Base-by-base conservation (phyloP, 495 filamentous ascomycete genomes). In the Tuber aestivum region DNA sequence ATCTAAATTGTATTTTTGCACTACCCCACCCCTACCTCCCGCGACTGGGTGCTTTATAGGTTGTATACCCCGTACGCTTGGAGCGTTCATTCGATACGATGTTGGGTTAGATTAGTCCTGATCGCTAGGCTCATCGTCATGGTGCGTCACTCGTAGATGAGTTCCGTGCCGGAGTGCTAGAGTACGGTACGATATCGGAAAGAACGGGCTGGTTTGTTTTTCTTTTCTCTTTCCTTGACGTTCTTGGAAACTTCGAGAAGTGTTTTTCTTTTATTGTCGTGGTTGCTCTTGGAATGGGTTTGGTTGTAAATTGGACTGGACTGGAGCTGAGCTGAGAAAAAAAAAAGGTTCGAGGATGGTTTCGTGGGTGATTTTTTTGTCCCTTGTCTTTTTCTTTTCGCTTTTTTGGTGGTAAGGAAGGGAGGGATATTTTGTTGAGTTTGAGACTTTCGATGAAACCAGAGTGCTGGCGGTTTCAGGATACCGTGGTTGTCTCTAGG, bases 191-290 rank as follows among this genome's bases (percentile, higher is more conserved):
- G 32, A 65, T 20, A 20, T 35, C 32, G 14, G 27, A 35, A 65
- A 18, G 56, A 35, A 65, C 27, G 56, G 27, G 56, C 32, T 65
- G 32, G 8, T 35, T 35, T 32, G n/a, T 65, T 35, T 61, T 65
- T 20, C 56, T 65, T 32, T 65, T 16, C 27, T 35, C 14, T 65
- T 65, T 16, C 27, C 12, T 8, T 65, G 14, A 20, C 0, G 27
- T 35, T 65, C 27, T 65, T 65, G 27, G 56, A 65, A 65, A 65
- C 56, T 27, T 65, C 56, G 56, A 65, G 56, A 65, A 65, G 56
- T 27, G 56, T 27, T 65, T 65, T 65, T 65, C 1, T 50, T 65
- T 20, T 65, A 65, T 65, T 65, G 27, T 65, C 56, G 56, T 65
- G 56, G 27, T 65, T 35, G 32, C 32, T 65, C 27, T 35, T 65